phyloP scores from a whole-genome alignment of 2,329 filamentous ascomycete species.

The Seiridium unicorne region DNA sequence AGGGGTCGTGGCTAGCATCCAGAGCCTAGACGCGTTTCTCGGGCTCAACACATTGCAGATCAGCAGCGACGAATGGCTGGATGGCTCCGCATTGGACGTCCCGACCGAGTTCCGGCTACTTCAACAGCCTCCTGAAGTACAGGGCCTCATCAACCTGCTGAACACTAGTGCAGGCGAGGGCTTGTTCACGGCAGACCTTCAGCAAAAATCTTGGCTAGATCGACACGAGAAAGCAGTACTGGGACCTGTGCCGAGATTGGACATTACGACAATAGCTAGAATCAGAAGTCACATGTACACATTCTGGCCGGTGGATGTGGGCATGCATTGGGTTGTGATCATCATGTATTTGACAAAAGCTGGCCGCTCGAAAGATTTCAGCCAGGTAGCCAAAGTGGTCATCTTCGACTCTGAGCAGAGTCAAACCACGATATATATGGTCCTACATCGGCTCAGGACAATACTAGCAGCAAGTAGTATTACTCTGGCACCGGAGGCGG shows the following conservation, averaged over 20 bases:
- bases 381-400: no score
- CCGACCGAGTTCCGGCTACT: neutral
- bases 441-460: no score
- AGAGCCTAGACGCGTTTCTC: neutral
- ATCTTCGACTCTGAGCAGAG: no score
- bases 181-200: neutral
- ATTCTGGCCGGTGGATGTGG: constrained; percentile 1
- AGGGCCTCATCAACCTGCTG: neutral
- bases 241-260: no score
- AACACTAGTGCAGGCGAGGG: neutral
- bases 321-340: neutral
- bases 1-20: neutral
- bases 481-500: neutral
- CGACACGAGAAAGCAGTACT: no score
- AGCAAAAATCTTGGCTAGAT: neutral
- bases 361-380: no score
- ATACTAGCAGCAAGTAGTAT: no score
- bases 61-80: neutral
- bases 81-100: neutral
- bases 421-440: no score
- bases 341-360: neutral
- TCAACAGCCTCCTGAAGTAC: neutral
- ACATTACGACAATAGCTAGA: neutral
- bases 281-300: constrained; percentile 2
- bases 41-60: neutral